A percentile compares a stretch with the other conserved stretches of the same genome.
Conservation (phyloP, 2,329 filamentous ascomycete genomes). For the Colletotrichum sp. region DNA sequence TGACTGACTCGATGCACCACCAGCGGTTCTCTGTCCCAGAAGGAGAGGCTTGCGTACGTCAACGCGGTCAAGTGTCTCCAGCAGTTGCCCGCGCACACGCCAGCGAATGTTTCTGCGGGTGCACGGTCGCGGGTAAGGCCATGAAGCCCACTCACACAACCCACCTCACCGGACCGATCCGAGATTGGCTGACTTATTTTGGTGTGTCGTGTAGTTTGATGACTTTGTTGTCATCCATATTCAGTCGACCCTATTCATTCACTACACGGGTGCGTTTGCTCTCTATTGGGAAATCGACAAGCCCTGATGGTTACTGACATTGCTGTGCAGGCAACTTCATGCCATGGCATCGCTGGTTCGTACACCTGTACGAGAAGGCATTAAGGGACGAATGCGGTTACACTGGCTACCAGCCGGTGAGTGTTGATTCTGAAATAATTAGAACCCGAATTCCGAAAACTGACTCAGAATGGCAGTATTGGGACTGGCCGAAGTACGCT, state of each 20-base stretch:
- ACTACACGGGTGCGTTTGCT: not conserved
- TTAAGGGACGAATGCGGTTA: conserved; percentile 23
- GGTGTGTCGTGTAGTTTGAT: not conserved
- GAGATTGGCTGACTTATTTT: not conserved
- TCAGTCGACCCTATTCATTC: conserved; percentile 5
- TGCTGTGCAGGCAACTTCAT: conserved; percentile 4
- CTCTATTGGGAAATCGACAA: fast-evolving
- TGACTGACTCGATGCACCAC: not conserved
- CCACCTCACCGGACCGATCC: conserved; percentile 45
- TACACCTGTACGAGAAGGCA: conserved; percentile 15
- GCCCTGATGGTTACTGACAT: not conserved
- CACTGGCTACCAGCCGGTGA: conserved; percentile 20
- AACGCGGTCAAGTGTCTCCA: conserved; percentile 50
- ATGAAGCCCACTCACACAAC: conserved; percentile 28
- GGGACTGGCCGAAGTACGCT: conserved; percentile 38
- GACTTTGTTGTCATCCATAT: conserved; percentile 22
- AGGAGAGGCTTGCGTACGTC: conserved; percentile 44
- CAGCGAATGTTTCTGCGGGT: conserved; percentile 40
- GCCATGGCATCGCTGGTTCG: conserved; percentile 21
- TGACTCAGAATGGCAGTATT: conserved; percentile 27
- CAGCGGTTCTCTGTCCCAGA: conserved; percentile 32
- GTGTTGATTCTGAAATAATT: not conserved
- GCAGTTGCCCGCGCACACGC: conserved; percentile 37
- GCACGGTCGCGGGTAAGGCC: conserved; percentile 49
- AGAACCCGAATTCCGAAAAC: not conserved